Percentiles rank a stretch among this genome's conserved stretches.
Conservation (phyloP, 176 grass and related monocot species). For the Aegilops umbellulata region DNA sequence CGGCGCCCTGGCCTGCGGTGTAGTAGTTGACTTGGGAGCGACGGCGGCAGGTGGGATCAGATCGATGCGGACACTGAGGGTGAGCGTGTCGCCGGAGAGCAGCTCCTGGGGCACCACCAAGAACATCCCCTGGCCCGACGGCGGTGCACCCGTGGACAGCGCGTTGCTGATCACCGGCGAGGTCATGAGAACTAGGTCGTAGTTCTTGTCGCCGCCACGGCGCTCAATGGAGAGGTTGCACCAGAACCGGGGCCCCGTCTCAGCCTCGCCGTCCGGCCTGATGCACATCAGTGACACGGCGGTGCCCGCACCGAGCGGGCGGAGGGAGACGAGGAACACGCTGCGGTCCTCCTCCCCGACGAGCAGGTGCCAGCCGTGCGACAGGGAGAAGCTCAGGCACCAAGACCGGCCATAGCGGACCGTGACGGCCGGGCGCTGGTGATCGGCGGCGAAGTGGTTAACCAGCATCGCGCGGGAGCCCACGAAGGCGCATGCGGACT, state of each 20-base stretch:
- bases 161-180: neutral
- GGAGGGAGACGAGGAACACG: constrained; percentile 6
- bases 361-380: neutral
- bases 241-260: neutral
- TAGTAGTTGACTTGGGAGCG: neutral
- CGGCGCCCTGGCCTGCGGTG: neutral
- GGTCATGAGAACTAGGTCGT: neutral
- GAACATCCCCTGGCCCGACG: neutral
- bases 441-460: neutral
- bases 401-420: neutral
- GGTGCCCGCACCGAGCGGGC: neutral
- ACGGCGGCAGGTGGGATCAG: neutral
- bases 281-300: neutral
- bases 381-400: neutral
- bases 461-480: neutral
- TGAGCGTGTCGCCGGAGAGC: neutral
- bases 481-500: constrained; percentile 4
- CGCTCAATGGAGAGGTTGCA: neutral
- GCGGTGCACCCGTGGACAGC: neutral
- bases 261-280: neutral
- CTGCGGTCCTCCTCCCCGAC: neutral
- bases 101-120: neutral
- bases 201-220: neutral
- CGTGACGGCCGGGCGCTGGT: neutral
- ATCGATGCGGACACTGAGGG: neutral